Conservation (phyloP, 768 basidiomycete genomes). For the Amanita jacksonii region DNA sequence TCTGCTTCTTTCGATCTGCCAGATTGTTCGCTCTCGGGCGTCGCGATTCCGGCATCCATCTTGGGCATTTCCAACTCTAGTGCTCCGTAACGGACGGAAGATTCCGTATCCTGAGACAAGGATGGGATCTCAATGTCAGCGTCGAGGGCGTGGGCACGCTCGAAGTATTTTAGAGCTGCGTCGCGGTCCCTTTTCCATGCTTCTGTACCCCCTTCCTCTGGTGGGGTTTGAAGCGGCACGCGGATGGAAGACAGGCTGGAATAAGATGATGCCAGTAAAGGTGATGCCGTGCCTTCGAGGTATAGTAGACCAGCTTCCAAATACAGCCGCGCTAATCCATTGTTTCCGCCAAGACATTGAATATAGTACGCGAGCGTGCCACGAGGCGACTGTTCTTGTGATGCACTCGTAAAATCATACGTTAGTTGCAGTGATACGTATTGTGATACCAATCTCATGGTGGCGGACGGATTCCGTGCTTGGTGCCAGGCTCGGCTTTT, state of each 20-base stretch:
- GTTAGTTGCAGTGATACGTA: slow-evolving; percentile 55
- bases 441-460: slow-evolving; percentile 67
- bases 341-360: slow-evolving; percentile 55
- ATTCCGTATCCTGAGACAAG: slow-evolving; percentile 40
- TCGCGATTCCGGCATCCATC: slow-evolving; percentile 38
- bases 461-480: slow-evolving; percentile 63
- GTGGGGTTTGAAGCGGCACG: slow-evolving; percentile 42
- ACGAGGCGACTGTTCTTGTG: slow-evolving; percentile 30
- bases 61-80: slow-evolving; percentile 61
- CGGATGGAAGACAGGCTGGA: slow-evolving; percentile 74
- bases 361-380: slow-evolving; percentile 55
- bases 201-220: slow-evolving; percentile 50
- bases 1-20: slow-evolving; percentile 27
- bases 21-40: slow-evolving; percentile 26
- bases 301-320: slow-evolving; percentile 71
- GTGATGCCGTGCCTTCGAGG: slow-evolving; percentile 69
- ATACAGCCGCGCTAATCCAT: slow-evolving; percentile 65
- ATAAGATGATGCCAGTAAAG: slow-evolving; percentile 64
- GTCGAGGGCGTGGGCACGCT: slow-evolving; percentile 51
- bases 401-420: slow-evolving; percentile 23
- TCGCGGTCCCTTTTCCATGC: slow-evolving; percentile 71
- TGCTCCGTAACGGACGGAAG: slow-evolving; percentile 17
- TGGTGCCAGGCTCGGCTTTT: slow-evolving; percentile 84
- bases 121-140: slow-evolving; percentile 62
- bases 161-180: slow-evolving; percentile 62